Base-by-base conservation (phyloP, 1,284 basidiomycete genomes). In the Tilletia horrida region DNA sequence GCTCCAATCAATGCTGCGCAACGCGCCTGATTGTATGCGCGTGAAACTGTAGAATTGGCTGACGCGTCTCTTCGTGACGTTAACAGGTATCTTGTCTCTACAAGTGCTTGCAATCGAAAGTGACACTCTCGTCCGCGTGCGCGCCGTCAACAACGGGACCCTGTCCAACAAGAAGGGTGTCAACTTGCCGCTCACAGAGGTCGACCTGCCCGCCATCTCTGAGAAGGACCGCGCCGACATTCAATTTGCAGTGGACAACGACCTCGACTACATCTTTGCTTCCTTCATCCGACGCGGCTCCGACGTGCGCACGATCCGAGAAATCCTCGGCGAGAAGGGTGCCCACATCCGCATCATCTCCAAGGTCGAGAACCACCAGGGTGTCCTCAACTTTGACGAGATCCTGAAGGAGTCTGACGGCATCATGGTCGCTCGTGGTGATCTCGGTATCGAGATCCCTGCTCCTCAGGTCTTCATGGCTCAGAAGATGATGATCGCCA, bases 141-240 rank as follows among this genome's bases (percentile, higher is more conserved):
- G 92, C 77, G 88, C 93, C 52, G 76, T 97, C 83, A 99, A 98
- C 88, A 91, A 90, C 79, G 96, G 95, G 68, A 89, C 86, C 47
- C 89, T 99, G 75, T 93, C 91, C 64, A 97, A 93, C 69, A 91
- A 93, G 84, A 99, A 99, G 87, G 96, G 96, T 84, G 96, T 98
- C 85, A 98, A 98, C 85, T 88, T 99, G 69, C 96, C 96, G 79
- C 96, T 97, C 84, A 97, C 96, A 73, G 88, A 90, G 31, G 96
- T 99, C 80, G 96, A 98, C 85, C 89, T 99, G 65, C 96, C 96
- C 67, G 92, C 96, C 66, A 89, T 98, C 65, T 97, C 94, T 68
- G 92, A 93, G 69, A 98, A 98, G 87, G 96, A 99, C 73, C 67
- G 65, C 62, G 88, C 89, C 73, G 96, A 98, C 83, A 85, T 99